Evolutionary conservation across 306 rosid genomes (phyloP).

Genomic region (Vicia faba): DNA sequence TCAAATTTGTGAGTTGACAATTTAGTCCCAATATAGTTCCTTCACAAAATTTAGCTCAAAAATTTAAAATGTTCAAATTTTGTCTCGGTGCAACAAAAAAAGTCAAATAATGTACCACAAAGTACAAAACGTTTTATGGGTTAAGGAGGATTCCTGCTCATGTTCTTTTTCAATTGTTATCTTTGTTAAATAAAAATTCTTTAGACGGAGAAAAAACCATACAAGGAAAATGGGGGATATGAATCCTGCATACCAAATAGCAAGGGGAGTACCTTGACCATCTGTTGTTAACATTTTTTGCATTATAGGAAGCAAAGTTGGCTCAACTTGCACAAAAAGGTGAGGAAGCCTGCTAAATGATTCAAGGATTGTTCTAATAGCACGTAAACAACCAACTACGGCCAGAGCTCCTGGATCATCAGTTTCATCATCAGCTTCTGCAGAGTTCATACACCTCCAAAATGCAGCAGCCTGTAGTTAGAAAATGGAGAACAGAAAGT

Average conservation of each 20-base stretch:
- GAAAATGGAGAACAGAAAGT: not conserved
- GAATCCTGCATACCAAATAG: not conserved
- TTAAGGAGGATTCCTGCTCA: too few species aligned
- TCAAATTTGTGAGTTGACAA: too few species aligned
- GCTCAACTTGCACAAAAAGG: slow-evolving; percentile 82
- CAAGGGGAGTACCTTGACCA: slow-evolving; percentile 69
- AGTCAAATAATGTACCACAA: too few species aligned
- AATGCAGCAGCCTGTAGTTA: slow-evolving; percentile 79
- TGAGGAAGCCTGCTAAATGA: slow-evolving; percentile 98
- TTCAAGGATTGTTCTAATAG: slow-evolving; percentile 94
- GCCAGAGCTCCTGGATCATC: slow-evolving; percentile 98
- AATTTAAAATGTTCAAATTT: too few species aligned
- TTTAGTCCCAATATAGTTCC: too few species aligned
- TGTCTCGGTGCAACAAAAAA: too few species aligned
- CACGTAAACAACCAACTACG: slow-evolving; percentile 96
- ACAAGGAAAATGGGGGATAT: not conserved
- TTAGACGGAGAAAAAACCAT: not conserved
- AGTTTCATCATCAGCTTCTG: slow-evolving; percentile 88
- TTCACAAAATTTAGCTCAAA: too few species aligned
- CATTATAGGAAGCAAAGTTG: slow-evolving; percentile 94
- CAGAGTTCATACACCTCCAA: slow-evolving; percentile 93
- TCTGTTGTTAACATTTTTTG: slow-evolving; percentile 90
- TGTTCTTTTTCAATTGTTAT: too few species aligned
- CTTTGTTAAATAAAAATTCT: not conserved
- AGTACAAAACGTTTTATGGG: too few species aligned